Evolutionary conservation across 306 rosid species (phyloP).

Genomic region (Rosa lucieae): DNA sequence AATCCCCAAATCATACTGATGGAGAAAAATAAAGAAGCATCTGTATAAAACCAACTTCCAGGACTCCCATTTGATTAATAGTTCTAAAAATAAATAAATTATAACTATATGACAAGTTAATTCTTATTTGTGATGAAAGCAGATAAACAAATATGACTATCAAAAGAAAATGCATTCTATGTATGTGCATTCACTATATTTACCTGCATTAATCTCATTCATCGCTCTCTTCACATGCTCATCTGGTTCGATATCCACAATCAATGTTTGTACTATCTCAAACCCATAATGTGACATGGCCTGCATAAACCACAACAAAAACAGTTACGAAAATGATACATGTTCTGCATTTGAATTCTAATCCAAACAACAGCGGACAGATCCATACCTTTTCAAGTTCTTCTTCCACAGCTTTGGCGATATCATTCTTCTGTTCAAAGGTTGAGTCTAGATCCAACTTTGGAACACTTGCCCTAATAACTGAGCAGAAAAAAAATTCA

Average conservation of each 20-base stretch:
- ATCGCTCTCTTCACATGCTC: conserved; percentile 56
- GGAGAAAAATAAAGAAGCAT: not conserved
- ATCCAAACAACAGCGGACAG: not conserved
- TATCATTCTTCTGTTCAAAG: conserved; percentile 59
- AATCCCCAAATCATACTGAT: not conserved
- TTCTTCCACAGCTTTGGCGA: conserved; percentile 51
- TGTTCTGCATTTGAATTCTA: not conserved
- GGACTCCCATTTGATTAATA: not conserved
- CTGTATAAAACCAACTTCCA: not conserved
- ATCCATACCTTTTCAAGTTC: conserved; percentile 52
- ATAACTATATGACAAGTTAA: not conserved
- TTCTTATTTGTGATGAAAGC: not conserved
- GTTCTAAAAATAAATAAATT: not conserved
- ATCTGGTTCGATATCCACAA: conserved; percentile 55
- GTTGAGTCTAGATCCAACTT: conserved; percentile 55
- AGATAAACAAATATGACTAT: not conserved
- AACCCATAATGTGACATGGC: conserved; percentile 58
- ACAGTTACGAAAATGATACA: not conserved
- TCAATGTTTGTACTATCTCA: conserved; percentile 55
- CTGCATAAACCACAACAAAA: conserved; percentile 26
- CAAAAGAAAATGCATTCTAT: not conserved
- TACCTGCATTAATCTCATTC: conserved; percentile 62
- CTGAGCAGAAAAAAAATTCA: conserved; percentile 23
- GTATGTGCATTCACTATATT: too few relatives aligned
- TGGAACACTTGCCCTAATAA: conserved; percentile 59